phyloP scores from a whole-genome alignment of 2,329 filamentous ascomycete species.

The Scortechinia acanthostroma region DNA sequence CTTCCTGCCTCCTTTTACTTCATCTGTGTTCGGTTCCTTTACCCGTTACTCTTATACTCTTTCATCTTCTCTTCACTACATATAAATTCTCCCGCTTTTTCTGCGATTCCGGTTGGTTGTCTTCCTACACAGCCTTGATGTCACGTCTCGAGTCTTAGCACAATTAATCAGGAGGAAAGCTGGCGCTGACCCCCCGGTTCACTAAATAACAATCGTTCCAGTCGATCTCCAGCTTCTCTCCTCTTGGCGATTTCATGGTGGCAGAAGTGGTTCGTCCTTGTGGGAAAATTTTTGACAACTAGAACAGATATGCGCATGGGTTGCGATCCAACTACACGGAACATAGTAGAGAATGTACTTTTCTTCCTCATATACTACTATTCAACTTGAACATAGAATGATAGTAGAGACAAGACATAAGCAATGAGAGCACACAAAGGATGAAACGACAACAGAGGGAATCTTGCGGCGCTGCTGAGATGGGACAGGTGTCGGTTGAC shows the following conservation, averaged over 20 bases:
- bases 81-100: too few relatives aligned
- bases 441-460: constrained; percentile 24
- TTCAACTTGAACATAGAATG: constrained; percentile 13
- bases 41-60: neutral
- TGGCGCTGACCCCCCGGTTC: too few relatives aligned
- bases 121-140: too few relatives aligned
- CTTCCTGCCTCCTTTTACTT: constrained; percentile 2
- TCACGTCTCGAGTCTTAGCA: too few relatives aligned
- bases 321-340: too few relatives aligned
- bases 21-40: neutral
- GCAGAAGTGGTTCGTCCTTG: too few relatives aligned
- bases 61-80: neutral
- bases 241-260: too few relatives aligned
- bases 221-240: too few relatives aligned
- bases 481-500: constrained; percentile 13
- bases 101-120: neutral
- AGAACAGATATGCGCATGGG: neutral
- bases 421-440: constrained; percentile 9
- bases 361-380: constrained; percentile 12
- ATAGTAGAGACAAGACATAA: constrained; percentile 2
- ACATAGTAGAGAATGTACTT: too few relatives aligned
- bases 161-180: too few relatives aligned
- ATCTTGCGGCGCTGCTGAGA: constrained; percentile 27
- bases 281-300: too few relatives aligned
- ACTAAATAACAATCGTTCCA: too few relatives aligned